phyloP scores from a whole-genome alignment of 2,329 filamentous ascomycete species.

The Fusarium sp. region DNA sequence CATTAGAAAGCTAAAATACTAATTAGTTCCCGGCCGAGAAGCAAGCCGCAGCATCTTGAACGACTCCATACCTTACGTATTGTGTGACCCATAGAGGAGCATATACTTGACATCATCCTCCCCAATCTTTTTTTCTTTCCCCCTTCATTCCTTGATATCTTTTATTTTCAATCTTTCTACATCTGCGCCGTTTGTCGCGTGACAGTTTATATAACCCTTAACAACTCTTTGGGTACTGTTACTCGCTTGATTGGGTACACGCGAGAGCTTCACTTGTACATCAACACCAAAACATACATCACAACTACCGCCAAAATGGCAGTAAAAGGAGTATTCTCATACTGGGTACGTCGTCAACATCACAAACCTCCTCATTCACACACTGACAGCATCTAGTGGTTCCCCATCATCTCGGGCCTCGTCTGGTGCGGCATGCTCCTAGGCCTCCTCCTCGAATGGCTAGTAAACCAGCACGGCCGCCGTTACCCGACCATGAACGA shows the following conservation, averaged over 20 bases:
- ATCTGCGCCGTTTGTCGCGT: neutral
- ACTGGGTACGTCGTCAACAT: constrained; percentile 50
- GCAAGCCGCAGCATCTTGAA: constrained; percentile 17
- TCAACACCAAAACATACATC: neutral
- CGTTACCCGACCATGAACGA: constrained; percentile 71
- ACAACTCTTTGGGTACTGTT: neutral
- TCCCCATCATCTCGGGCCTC: constrained; percentile 76
- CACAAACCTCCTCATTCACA: no score
- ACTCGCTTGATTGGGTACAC: constrained; percentile 10
- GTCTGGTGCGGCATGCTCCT: constrained; percentile 77
- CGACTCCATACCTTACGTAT: constrained; percentile 23
- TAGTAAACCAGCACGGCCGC: constrained; percentile 63
- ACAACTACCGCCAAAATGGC: constrained; percentile 44
- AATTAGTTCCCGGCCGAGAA: constrained; percentile 19
- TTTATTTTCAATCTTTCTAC: neutral
- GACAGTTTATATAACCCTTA: neutral
- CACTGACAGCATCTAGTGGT: constrained; percentile 52
- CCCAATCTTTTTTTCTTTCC: neutral
- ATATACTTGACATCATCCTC: constrained; percentile 2
- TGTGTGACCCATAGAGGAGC: neutral
- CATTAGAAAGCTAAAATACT: neutral
- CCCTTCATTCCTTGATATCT: neutral
- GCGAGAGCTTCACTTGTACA: neutral
- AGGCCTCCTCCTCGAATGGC: constrained; percentile 78
- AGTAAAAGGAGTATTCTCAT: constrained; percentile 48